Percentiles rank a stretch among this genome's conserved stretches.
These are phyloP conservation scores for Pneumocystis oryctolagi DNA, from an alignment of 1,139 yeast species.

Conservation along the genomic window DNA sequence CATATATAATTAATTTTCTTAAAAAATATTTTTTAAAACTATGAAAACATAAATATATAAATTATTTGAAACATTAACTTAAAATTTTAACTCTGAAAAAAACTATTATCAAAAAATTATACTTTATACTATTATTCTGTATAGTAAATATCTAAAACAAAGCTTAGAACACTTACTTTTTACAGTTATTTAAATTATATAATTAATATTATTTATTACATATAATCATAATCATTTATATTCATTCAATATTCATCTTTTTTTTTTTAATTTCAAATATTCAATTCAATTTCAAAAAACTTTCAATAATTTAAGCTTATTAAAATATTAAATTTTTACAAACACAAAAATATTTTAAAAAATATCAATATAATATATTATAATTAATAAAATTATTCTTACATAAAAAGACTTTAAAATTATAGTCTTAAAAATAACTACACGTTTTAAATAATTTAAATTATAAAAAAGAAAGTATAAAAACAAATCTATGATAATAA, in stretches of 20 bases:
- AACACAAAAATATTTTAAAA: too few species aligned
- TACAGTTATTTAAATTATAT: constrained; percentile 8
- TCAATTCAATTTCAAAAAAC: constrained; percentile 36
- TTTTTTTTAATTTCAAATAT: constrained; percentile 17
- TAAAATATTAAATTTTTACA: too few species aligned
- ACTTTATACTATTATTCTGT: not conserved
- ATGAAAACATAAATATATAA: not conserved
- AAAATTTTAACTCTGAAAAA: not conserved
- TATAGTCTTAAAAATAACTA: constrained; percentile 75
- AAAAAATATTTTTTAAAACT: not conserved
- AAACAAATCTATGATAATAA: too few species aligned
- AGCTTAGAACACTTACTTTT: not conserved
- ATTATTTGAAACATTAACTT: not conserved
- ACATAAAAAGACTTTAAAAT: constrained; percentile 70
- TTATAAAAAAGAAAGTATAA: constrained; percentile 14
- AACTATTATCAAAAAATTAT: not conserved
- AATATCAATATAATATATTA: constrained; percentile 60
- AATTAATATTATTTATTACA: constrained; percentile 9
- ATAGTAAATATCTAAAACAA: not conserved
- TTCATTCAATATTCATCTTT: constrained; percentile 57
- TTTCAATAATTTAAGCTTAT: too few species aligned
- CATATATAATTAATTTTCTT: not conserved
- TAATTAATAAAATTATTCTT: constrained; percentile 54
- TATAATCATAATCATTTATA: constrained; percentile 22
- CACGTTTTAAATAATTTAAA: constrained; percentile 27